Evolutionary conservation across 2,329 filamentous ascomycete genomes (phyloP), one percentile per base, ranked within the genome.

Genomic region (Trichoderma sp.): DNA sequence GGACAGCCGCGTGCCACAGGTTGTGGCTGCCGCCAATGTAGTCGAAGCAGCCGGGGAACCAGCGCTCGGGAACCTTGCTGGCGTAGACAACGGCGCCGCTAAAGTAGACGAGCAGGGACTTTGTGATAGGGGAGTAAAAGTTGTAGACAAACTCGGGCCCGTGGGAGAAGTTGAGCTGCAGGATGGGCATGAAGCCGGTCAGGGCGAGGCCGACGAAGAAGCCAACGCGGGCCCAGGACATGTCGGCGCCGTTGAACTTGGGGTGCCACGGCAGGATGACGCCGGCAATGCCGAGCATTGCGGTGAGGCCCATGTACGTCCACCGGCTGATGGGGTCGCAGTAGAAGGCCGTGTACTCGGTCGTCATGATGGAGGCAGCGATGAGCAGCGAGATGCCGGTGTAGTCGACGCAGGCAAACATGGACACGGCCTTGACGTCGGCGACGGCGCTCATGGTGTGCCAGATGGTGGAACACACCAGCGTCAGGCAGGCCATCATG

Each of bases 391-490:
- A 97, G 76, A 99, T 99, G 70, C 96, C 96, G 0, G 96, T 98
- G 83, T 99, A 99, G 82, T 99, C 96, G 72, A 99, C 94, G 81
- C 96, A 99, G 21, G 96, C 96, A 78, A 99, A 98, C 73, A 94
- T 92, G 80, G 97, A 96, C 83, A 99, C 92, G 56, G 97, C 89
- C 24, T 90, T 89, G 78, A 97, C 91, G 76, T 97, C 93, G 21
- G 95, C 94, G 70, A 98, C 97, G 77, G 93, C 94, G 84, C 95
- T 97, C 94, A 99, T 98, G 30, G 96, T 98, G 84, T 99, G 96
- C 96, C 96, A 99, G 79, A 98, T 90, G 74, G 92, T 95, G 74
- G 93, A 97, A 90, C 96, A 99, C 79, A 95, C 90, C 70, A 99
- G 89, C 78, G 95, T 98, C 82, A 98, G 94, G 85, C 91, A 94